phyloP scores from a whole-genome alignment of 202 grass and related monocot genomes.

The Setaria italica region DNA sequence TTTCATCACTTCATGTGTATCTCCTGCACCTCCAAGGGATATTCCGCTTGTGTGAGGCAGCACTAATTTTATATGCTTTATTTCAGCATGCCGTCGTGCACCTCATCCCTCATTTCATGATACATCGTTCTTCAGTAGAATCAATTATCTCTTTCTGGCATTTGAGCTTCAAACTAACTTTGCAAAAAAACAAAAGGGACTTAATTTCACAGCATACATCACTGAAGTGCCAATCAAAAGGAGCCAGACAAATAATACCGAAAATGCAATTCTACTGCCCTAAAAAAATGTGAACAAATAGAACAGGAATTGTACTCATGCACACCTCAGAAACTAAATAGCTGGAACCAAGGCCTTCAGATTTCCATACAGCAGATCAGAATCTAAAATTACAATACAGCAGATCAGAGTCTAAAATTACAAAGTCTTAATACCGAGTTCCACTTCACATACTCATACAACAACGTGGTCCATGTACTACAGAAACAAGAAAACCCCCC shows the following conservation, averaged over 20 bases:
- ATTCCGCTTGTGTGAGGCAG: background rate
- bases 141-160: background rate
- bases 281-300: background rate
- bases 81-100: background rate
- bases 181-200: background rate
- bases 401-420: slow-evolving; percentile 52
- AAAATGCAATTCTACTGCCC: background rate
- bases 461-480: slow-evolving; percentile 40
- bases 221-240: background rate
- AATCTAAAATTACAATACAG: background rate
- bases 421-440: slow-evolving; percentile 27
- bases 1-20: background rate
- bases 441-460: slow-evolving; percentile 43
- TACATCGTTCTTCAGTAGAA: background rate
- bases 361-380: slow-evolving; percentile 34
- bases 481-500: slow-evolving; percentile 25
- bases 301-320: background rate
- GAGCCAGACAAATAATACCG: background rate
- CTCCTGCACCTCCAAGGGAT: background rate
- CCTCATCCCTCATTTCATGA: background rate
- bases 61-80: background rate
- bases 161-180: background rate
- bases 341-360: background rate
- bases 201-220: background rate
- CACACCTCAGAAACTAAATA: background rate